Conservation (phyloP, 306 rosid species). For the Vigna hirtella region DNA sequence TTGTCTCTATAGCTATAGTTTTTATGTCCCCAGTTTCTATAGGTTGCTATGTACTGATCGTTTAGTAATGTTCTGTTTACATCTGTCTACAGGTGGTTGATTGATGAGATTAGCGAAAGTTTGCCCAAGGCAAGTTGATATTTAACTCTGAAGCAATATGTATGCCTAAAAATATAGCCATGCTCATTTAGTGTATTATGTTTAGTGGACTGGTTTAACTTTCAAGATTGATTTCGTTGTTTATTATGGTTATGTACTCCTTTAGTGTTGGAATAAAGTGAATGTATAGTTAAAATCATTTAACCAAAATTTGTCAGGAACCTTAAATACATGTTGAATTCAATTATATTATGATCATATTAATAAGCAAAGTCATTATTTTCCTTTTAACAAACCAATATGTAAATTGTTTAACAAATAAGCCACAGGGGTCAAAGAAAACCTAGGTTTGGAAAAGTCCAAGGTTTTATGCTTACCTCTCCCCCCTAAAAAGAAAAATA, state of each 20-base stretch:
- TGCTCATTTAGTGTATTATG: conserved; percentile 28
- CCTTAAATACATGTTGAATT: conserved; percentile 27
- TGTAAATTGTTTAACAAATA: neutral
- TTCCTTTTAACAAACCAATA: conserved; percentile 14
- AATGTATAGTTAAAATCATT: conserved; percentile 12
- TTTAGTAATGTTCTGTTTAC: conserved; percentile 40
- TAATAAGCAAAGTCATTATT: neutral
- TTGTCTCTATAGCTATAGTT: neutral
- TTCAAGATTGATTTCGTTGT: conserved; percentile 5
- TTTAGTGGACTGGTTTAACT: neutral
- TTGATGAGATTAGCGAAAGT: conserved; percentile 91
- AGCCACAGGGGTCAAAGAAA: neutral
- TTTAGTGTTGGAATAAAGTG: conserved; percentile 33
- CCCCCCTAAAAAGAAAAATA: too few species aligned
- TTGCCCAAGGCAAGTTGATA: conserved; percentile 76
- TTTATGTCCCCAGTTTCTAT: neutral
- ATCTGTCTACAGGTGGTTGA: conserved; percentile 78
- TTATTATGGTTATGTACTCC: conserved; percentile 29
- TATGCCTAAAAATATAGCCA: conserved; percentile 32
- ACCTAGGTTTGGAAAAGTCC: neutral
- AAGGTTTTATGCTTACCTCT: too few species aligned
- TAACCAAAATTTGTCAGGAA: conserved; percentile 21
- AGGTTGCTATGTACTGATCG: conserved; percentile 36
- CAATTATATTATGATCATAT: neutral
- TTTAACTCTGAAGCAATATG: conserved; percentile 44